Evolutionary conservation across 768 basidiomycete genomes (phyloP), one percentile per base, ranked within the genome.

Genomic region (Auriculariales sp.): DNA sequence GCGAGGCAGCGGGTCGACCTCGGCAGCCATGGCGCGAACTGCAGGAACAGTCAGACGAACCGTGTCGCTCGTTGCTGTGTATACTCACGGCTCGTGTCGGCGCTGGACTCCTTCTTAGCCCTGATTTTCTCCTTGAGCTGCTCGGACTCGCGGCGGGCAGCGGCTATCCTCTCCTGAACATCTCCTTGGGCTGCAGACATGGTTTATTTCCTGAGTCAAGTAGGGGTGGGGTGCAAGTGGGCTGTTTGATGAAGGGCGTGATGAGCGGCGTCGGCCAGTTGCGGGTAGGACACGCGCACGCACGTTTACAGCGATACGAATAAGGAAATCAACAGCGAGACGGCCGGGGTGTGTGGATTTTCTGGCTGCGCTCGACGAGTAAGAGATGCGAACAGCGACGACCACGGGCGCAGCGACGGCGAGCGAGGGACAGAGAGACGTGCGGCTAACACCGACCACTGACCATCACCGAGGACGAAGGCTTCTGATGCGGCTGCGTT

Each of bases 11-110:
- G 91, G 83, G 56, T 95, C 92, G 34, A 97, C 87, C 62, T 99
- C 95, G 34, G 84, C 83, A 24, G 94, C 91, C 91, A 97, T 95
- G n/a, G 91, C 91, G 47, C 92, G 86, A 60, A 99, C 94, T 99
- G 62, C 10, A 34, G 39, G 48, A 46, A 59, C 56, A 39, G 48
- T 28, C n/a, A 46, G 30, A 53, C 28, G 27, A 48, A 48, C 46
- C 46, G 47, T 30, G 49, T 15, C 27, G 27, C 28, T 28, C 47
- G 48, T 33, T 24, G 44, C 32, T 36, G 47, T 48, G 31, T 51
- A 27, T 28, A 81, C 92, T 69, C 62, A 99, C 94, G 70, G 62
- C 88, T 94, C 15, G 94, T 95, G 68, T 99, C 94, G n/a, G 89
- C 92, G 46, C 92, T 89, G 52, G 92, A 89, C 66, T 98, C 95